Conservation (phyloP, 108 stramenopile genomes). For the Bacterosira constricta region DNA sequence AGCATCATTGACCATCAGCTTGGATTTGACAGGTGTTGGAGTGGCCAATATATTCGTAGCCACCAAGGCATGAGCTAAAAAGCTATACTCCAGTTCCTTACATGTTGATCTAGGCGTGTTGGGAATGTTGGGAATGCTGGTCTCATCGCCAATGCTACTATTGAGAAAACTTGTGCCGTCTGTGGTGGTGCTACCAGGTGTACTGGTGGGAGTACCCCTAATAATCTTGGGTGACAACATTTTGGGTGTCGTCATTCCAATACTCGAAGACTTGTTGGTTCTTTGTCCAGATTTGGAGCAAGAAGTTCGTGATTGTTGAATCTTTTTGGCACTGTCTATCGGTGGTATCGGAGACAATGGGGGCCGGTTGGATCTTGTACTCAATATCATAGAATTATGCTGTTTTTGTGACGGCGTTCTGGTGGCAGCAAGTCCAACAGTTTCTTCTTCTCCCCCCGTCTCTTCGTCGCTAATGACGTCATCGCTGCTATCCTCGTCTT, state of each 20-base stretch:
- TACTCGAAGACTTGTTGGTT: too few relatives aligned
- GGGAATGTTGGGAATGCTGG: background rate
- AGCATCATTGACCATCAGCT: background rate
- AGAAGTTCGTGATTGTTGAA: too few relatives aligned
- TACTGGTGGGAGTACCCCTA: background rate
- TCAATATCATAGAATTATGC: background rate
- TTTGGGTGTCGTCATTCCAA: background rate
- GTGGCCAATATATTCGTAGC: constrained; percentile 27
- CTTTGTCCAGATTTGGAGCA: too few relatives aligned
- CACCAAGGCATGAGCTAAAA: constrained; percentile 19
- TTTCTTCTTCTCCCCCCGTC: background rate
- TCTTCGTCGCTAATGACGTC: background rate
- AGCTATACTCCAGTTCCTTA: background rate
- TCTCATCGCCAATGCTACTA: background rate
- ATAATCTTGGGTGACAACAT: background rate
- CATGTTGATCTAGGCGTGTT: background rate
- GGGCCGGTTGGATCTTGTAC: background rate
- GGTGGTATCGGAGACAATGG: background rate
- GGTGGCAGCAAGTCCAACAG: background rate
- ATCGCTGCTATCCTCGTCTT: background rate
- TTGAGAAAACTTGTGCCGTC: background rate
- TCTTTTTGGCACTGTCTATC: background rate
- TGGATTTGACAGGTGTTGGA: background rate
- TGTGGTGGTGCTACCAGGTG: background rate
- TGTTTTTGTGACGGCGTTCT: background rate